Conservation (phyloP, 257 asterid genomes). For the Nicotiana noctiflora region DNA sequence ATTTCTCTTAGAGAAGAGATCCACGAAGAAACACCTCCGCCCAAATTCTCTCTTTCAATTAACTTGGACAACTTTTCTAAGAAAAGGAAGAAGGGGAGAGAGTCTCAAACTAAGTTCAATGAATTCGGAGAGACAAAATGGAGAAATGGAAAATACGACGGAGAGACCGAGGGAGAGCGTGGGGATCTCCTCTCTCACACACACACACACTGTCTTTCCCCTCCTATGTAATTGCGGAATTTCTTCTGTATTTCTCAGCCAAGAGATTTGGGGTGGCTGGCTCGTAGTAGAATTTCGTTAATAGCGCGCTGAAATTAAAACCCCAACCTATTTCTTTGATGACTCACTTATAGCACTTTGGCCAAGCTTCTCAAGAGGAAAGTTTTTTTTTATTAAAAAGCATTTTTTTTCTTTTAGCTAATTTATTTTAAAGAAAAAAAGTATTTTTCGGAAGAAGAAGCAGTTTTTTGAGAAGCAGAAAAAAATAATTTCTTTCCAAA, state of each 20-base stretch:
- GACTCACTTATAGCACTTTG: too few species aligned
- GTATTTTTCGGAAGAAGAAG: too few species aligned
- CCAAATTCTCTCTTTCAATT: background rate
- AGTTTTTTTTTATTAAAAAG: too few species aligned
- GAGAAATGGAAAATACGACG: background rate
- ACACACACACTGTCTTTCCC: background rate
- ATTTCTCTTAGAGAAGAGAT: conserved; percentile 16
- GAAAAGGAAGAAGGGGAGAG: background rate
- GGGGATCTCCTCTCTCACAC: background rate
- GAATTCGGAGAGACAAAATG: background rate
- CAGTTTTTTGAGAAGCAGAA: too few species aligned
- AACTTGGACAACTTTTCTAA: background rate
- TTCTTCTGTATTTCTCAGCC: background rate
- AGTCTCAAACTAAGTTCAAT: background rate
- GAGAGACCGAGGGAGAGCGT: background rate
- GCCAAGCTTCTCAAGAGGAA: too few species aligned
- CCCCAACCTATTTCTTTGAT: too few species aligned
- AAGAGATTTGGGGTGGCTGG: background rate
- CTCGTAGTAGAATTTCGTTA: background rate
- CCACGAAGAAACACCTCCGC: background rate
- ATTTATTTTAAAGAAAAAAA: too few species aligned
- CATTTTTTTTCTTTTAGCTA: too few species aligned
- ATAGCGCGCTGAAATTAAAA: background rate
- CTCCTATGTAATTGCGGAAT: background rate
- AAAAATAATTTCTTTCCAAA: too few species aligned